Evolutionary conservation across 139 green algal species (phyloP), one percentile per base, ranked within the genome.

Genomic region (Coelastrella sp.): DNA sequence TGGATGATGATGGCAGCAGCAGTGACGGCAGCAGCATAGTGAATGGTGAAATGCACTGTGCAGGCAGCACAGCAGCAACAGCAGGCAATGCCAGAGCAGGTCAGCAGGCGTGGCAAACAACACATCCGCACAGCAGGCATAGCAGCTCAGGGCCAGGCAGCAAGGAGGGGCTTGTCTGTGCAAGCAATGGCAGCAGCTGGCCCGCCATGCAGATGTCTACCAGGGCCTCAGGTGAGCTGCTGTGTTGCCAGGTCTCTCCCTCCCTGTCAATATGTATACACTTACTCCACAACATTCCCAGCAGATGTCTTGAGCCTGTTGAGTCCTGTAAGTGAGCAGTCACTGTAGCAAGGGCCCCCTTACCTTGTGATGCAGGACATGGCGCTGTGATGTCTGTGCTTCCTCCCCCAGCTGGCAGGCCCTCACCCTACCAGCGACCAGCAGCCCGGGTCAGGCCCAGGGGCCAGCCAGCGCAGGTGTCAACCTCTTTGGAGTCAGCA

Each of bases 121-220:
- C 35, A 12, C 81, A 60, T n/a, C 59, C 59, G 6, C 61, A 66
- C 19, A 9, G 61, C 49, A 10, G 12, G 14, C 82, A 76, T 0
- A 57, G 19, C 20, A 57, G 79, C n/a, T 24, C 72, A 14, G 72
- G 22, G 72, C 10, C 19, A 78, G 63, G 72, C 75, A 82, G 75
- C 35, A 60, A 27, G 20, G 63, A 70, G 63, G 63, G 12, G 12
- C 63, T 14, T 3, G 72, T 27, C 17, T 78, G 58, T 61, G 72
- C 58, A 66, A 88, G 84, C 84, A 80, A 80, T 60, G 68, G 68
- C 84, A 81, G 84, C 68, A 88, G 84, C 56, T 88, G 84, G 84
- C 84, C 84, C 15, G 82, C 6, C 10, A 76, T 87, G 14, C 24
- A 87, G 25, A 15, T 27, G 12, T 87, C 61, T 14, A 70, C 12